phyloP scores from a whole-genome alignment of 2,329 filamentous ascomycete species.

The Hymenoscyphus albidus region DNA sequence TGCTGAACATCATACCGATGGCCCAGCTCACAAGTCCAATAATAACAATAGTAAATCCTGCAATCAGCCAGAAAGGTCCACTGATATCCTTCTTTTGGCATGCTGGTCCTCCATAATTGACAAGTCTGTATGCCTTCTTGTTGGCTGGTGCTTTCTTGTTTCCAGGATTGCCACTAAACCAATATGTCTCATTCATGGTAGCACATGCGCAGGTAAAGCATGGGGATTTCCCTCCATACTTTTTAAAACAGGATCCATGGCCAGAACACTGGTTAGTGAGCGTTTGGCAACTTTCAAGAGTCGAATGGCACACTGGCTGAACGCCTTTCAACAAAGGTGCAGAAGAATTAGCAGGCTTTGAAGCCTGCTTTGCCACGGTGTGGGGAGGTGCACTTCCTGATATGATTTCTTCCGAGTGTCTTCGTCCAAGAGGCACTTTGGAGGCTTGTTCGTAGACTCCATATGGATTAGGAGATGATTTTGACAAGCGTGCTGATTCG shows the following conservation, averaged over 20 bases:
- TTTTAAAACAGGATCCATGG: constrained; percentile 72
- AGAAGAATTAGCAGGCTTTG: constrained; percentile 20
- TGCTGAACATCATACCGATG: constrained; percentile 74
- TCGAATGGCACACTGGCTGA: constrained; percentile 71
- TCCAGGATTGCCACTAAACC: constrained; percentile 26
- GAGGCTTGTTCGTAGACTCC: constrained; percentile 30
- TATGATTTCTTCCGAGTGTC: constrained; percentile 32
- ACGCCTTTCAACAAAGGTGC: constrained; percentile 24
- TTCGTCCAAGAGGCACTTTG: constrained; percentile 21
- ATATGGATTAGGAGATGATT: constrained; percentile 25
- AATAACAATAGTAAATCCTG: constrained; percentile 67
- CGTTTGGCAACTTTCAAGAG: constrained; percentile 62
- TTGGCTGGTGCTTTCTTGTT: constrained; percentile 39
- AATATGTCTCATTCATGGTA: constrained; percentile 43
- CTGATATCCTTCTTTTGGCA: constrained; percentile 93
- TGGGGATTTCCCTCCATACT: constrained; percentile 49
- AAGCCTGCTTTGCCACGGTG: constrained; percentile 14
- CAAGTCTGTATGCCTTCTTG: constrained; percentile 49
- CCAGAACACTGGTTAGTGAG: constrained; percentile 76
- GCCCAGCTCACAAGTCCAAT: constrained; percentile 64
- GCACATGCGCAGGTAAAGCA: constrained; percentile 82
- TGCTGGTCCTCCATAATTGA: constrained; percentile 76
- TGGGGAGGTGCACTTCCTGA: constrained; percentile 17
- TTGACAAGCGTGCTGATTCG: constrained; percentile 22
- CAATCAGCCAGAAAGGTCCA: constrained; percentile 82